A percentile compares a stretch with the other conserved stretches of the same genome.
Evolutionary conservation across 192 early-diverging fungal genomes (phyloP).

Genomic region (Dissophora ornata): DNA sequence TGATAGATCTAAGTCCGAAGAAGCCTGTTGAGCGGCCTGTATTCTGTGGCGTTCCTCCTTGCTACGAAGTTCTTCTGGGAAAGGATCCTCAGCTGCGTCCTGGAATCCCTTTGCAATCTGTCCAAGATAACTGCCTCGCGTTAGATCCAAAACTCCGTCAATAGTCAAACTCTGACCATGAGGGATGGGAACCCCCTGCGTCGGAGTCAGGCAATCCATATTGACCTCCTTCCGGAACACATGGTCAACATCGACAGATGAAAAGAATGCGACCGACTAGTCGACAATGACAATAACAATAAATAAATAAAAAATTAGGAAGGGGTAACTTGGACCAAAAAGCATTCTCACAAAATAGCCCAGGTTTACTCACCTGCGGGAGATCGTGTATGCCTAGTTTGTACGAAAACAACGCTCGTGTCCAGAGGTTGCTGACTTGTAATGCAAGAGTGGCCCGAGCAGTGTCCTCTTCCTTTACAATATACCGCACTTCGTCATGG

Average conservation of each 20-base stretch:
- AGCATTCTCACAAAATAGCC: neutral
- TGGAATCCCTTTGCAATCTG: neutral
- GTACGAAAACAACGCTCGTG: conserved; percentile 86
- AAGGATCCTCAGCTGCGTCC: conserved; percentile 22
- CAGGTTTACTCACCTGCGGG: conserved; percentile 69
- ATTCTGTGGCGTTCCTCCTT: conserved; percentile 12
- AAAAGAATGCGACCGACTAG: conserved; percentile 92
- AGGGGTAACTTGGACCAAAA: neutral
- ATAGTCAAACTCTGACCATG: conserved; percentile 65
- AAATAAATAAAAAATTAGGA: conserved; percentile 11
- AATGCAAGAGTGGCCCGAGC: conserved; percentile 83
- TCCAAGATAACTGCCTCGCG: conserved; percentile 22
- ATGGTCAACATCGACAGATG: conserved; percentile 92
- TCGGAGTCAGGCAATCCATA: conserved; percentile 88
- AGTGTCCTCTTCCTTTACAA: conserved; percentile 81
- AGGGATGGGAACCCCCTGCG: conserved; percentile 69
- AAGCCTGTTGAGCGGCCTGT: neutral
- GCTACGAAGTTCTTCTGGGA: conserved; percentile 20
- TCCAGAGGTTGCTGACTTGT: conserved; percentile 95
- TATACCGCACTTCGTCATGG: conserved; percentile 94
- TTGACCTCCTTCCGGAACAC: conserved; percentile 92
- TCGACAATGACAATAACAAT: neutral
- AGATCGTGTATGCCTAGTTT: conserved; percentile 88
- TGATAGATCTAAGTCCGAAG: neutral
- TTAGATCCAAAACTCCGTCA: conserved; percentile 52